Conservation (phyloP, 768 basidiomycete species). For the Hericium coralloides region DNA sequence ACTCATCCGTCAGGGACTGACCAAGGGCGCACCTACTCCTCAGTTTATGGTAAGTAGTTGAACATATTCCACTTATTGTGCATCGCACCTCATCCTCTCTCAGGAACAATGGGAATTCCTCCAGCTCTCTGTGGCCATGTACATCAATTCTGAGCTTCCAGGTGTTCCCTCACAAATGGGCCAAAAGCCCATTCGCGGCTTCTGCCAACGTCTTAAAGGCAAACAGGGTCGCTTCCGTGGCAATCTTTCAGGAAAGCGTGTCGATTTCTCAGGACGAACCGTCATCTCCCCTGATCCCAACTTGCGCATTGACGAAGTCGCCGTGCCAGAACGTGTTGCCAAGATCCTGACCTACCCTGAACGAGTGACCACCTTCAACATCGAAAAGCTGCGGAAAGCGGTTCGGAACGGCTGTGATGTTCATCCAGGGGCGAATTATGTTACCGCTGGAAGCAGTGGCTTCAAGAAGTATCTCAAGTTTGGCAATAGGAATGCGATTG, state of each 20-base stretch:
- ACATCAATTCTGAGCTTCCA: conserved; percentile 95
- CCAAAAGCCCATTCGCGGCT: conserved; percentile 93
- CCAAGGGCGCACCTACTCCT: conserved; percentile 79
- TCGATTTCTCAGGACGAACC: conserved; percentile 96
- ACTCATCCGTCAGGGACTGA: conserved; percentile 82
- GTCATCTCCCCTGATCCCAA: conserved; percentile 99
- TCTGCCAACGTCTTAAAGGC: conserved; percentile 96
- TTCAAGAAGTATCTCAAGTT: conserved; percentile 88
- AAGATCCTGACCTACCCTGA: conserved; percentile 96
- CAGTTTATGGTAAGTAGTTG: conserved; percentile 67
- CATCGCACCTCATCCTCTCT: not conserved
- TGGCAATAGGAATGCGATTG: conserved; percentile 71
- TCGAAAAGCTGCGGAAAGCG: conserved; percentile 63
- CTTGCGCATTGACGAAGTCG: conserved; percentile 95
- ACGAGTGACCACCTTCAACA: conserved; percentile 87
- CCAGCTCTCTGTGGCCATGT: conserved; percentile 91
- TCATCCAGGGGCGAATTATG: conserved; percentile 95
- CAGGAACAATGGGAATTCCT: conserved; percentile 99
- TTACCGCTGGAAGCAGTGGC: conserved; percentile 65
- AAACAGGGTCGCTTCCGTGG: conserved; percentile 99
- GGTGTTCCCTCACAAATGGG: conserved; percentile 83
- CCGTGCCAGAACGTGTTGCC: conserved; percentile 91
- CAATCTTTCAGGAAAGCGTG: conserved; percentile 96
- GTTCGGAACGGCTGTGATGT: conserved; percentile 83
- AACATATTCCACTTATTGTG: conserved; percentile 3